These are phyloP conservation scores for Neurospora sp. DNA, from an alignment of 495 filamentous ascomycete species.

Conservation along the genomic window DNA sequence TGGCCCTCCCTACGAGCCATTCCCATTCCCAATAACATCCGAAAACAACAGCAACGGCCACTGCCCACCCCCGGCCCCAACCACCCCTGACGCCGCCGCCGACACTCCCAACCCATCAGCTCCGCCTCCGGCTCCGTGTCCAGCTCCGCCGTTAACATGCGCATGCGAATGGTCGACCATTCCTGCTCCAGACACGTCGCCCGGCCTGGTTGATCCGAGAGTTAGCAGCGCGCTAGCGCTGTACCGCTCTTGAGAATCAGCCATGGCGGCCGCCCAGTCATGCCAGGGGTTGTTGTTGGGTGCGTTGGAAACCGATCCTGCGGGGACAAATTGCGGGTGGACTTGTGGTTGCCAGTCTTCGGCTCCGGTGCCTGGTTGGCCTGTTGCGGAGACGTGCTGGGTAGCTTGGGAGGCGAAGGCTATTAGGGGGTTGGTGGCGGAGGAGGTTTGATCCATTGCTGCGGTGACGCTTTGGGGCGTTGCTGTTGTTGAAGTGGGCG, in stretches of 20 bases:
- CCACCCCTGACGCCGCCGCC: background rate
- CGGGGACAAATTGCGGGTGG: constrained; percentile 6
- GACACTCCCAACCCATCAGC: constrained; percentile 6
- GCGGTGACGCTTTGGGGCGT: background rate
- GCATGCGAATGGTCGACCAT: constrained; percentile 5
- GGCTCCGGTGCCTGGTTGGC: constrained; percentile 9
- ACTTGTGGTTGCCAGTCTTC: constrained; percentile 19
- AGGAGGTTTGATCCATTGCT: constrained; percentile 2
- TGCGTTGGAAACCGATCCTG: constrained; percentile 10
- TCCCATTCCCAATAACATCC: constrained; percentile 8
- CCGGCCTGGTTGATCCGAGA: constrained; percentile 18
- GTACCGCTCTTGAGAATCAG: constrained; percentile 35
- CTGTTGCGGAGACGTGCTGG: constrained; percentile 15
- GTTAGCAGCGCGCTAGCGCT: constrained; percentile 33
- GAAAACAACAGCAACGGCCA: constrained; percentile 23
- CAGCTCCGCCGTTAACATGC: constrained; percentile 1
- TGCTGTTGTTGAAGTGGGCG: constrained; percentile 4
- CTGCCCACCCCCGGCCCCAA: constrained; percentile 5
- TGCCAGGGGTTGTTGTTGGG: constrained; percentile 29
- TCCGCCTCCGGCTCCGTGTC: background rate
- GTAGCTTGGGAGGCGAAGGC: constrained; percentile 27
- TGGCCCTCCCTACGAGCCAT: background rate
- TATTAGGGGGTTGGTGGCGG: constrained; percentile 18
- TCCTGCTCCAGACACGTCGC: constrained; percentile 3
- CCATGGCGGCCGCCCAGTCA: constrained; percentile 37